phyloP scores from a whole-genome alignment of 495 filamentous ascomycete species.

The Trichoderma gamsii region DNA sequence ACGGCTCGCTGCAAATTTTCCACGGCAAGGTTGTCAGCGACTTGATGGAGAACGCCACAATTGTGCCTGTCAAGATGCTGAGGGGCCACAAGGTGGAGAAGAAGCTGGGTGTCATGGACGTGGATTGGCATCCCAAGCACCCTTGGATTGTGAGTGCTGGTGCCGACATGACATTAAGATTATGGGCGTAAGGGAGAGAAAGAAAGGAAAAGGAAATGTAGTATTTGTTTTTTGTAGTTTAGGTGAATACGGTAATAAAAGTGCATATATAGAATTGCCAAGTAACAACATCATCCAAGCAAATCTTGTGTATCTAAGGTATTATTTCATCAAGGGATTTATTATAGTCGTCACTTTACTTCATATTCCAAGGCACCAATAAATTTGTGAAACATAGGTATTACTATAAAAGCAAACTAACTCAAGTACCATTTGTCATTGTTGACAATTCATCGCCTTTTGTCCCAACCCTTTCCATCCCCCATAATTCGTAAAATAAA shows the following conservation, averaged over 20 bases:
- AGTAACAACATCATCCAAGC: neutral
- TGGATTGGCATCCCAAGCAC: slow-evolving; percentile 83
- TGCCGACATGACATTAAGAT: slow-evolving; percentile 65
- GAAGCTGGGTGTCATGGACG: slow-evolving; percentile 81
- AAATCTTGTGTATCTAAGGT: no score
- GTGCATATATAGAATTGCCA: neutral
- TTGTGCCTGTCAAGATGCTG: slow-evolving; percentile 92
- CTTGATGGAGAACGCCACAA: slow-evolving; percentile 89
- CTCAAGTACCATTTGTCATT: neutral
- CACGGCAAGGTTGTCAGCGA: slow-evolving; percentile 92
- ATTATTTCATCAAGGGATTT: neutral
- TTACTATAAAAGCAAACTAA: neutral
- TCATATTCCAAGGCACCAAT: neutral
- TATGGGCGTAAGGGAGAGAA: slow-evolving; percentile 27
- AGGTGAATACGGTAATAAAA: neutral
- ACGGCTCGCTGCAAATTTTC: slow-evolving; percentile 91
- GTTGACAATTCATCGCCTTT: neutral
- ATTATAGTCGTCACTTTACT: neutral
- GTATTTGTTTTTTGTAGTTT: neutral
- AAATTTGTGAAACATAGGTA: neutral
- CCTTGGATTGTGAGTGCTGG: slow-evolving; percentile 86
- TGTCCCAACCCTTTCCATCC: neutral
- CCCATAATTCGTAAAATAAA: neutral
- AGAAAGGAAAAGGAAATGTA: neutral
- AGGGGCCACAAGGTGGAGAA: slow-evolving; percentile 77